Conservation (phyloP, 1,284 basidiomycete species). For the Microbotryum violaceum region DNA sequence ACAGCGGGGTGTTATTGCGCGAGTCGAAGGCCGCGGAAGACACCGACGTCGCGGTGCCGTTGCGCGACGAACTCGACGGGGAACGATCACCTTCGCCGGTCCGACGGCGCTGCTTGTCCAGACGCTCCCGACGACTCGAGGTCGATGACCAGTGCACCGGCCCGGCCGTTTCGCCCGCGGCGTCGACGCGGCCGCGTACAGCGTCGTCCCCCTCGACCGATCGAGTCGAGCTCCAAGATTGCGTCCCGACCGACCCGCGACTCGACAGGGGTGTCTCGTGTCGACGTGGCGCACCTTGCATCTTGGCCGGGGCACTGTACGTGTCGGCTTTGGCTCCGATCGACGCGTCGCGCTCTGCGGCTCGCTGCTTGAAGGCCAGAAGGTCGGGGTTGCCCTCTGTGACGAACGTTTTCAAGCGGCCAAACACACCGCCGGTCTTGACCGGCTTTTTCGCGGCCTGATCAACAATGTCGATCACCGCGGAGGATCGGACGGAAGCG, state of each 20-base stretch:
- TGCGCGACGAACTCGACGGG: slow-evolving; percentile 20
- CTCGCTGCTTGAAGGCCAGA: slow-evolving; percentile 33
- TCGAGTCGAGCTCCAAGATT: slow-evolving; percentile 19
- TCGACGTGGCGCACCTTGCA: slow-evolving; percentile 22
- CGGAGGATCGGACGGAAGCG: slow-evolving; percentile 4
- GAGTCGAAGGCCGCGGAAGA: slow-evolving; percentile 15
- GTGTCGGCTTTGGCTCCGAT: slow-evolving; percentile 27
- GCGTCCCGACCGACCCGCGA: slow-evolving; percentile 19
- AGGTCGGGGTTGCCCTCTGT: slow-evolving; percentile 36
- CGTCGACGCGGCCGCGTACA: neutral
- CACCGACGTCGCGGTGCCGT: slow-evolving; percentile 11
- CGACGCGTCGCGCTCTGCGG: slow-evolving; percentile 30
- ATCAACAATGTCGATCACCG: neutral
- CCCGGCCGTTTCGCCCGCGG: slow-evolving; percentile 1
- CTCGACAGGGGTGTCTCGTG: slow-evolving; percentile 24
- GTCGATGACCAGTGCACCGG: slow-evolving; percentile 29
- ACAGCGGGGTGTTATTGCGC: slow-evolving; percentile 20
- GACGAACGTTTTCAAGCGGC: slow-evolving; percentile 32
- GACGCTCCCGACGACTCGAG: slow-evolving; percentile 23
- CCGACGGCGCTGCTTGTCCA: slow-evolving; percentile 16
- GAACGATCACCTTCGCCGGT: slow-evolving; percentile 13
- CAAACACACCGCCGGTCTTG: slow-evolving; percentile 27
- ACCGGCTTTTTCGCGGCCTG: neutral
- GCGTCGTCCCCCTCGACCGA: slow-evolving; percentile 9
- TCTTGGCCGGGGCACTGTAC: slow-evolving; percentile 34